Evolutionary conservation across 331 rosid species (phyloP).

Genomic region (Acacia pycnantha): DNA sequence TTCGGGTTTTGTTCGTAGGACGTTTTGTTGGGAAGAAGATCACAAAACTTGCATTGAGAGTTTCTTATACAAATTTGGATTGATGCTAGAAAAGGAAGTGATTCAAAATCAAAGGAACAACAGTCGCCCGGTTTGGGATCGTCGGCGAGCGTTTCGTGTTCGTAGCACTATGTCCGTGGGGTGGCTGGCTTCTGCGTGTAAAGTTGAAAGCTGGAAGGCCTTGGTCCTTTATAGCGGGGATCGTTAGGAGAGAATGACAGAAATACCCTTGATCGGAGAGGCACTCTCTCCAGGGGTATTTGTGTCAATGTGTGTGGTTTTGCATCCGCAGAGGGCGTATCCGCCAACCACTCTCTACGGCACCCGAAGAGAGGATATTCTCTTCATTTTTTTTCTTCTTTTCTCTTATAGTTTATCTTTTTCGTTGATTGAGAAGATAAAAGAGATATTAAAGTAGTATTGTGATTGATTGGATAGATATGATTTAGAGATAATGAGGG

Average conservation of each 20-base stretch:
- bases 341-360: too few relatives aligned
- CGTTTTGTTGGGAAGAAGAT: background rate
- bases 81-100: background rate
- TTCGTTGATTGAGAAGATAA: too few relatives aligned
- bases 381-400: too few relatives aligned
- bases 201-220: slow-evolving; percentile 35
- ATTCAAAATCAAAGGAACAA: slow-evolving; percentile 4
- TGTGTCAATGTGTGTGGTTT: background rate
- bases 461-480: too few relatives aligned
- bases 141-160: slow-evolving; percentile 24
- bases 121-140: slow-evolving; percentile 29
- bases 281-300: background rate
- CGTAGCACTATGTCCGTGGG: background rate
- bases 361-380: too few relatives aligned
- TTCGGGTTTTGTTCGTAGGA: background rate
- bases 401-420: too few relatives aligned
- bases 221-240: slow-evolving; percentile 38
- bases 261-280: background rate
- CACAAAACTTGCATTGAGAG: background rate
- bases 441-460: too few relatives aligned
- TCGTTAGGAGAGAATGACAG: background rate
- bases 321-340: background rate
- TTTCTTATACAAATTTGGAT: background rate
- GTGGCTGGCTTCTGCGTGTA: slow-evolving; percentile 51
- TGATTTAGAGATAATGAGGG: too few relatives aligned